Evolutionary conservation across 352 stramenopile genomes (phyloP).

Genomic region (Globisporangium abappressorium): DNA sequence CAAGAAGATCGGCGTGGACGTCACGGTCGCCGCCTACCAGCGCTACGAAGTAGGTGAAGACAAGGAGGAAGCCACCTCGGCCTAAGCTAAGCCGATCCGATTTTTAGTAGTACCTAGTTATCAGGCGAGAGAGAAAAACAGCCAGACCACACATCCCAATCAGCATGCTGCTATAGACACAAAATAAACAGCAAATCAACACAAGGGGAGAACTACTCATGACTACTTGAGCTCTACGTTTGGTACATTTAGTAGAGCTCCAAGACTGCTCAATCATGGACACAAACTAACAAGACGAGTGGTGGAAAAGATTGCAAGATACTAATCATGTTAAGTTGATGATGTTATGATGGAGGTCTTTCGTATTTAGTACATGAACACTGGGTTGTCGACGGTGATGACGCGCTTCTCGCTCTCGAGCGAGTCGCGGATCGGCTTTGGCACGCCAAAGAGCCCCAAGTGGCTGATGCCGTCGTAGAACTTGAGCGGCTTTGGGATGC

Average conservation of each 20-base stretch:
- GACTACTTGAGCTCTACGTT: neutral
- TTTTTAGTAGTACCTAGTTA: slow-evolving; percentile 4
- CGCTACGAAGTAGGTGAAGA: slow-evolving; percentile 71
- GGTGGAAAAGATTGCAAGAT: slow-evolving; percentile 7
- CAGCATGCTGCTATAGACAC: neutral
- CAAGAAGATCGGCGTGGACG: slow-evolving; percentile 66
- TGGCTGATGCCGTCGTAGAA: slow-evolving; percentile 93
- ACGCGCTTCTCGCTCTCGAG: slow-evolving; percentile 88
- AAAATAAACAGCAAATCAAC: neutral
- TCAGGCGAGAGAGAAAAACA: neutral
- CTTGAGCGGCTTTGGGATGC: slow-evolving; percentile 67
- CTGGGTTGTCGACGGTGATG: slow-evolving; percentile 94
- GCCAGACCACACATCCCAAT: neutral
- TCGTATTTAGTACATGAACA: slow-evolving; percentile 94
- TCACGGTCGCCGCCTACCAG: slow-evolving; percentile 65
- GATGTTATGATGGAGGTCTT: neutral
- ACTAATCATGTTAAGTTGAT: slow-evolving; percentile 3
- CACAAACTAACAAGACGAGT: neutral
- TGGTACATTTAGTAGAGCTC: neutral
- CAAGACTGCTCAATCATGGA: neutral
- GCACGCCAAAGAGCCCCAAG: slow-evolving; percentile 87
- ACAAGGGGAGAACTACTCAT: neutral
- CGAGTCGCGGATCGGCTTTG: slow-evolving; percentile 88
- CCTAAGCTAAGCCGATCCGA: slow-evolving; percentile 13
- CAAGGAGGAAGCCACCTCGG: slow-evolving; percentile 36